phyloP scores from a whole-genome alignment of 148 eudicot species.

The Rheum nobile region DNA sequence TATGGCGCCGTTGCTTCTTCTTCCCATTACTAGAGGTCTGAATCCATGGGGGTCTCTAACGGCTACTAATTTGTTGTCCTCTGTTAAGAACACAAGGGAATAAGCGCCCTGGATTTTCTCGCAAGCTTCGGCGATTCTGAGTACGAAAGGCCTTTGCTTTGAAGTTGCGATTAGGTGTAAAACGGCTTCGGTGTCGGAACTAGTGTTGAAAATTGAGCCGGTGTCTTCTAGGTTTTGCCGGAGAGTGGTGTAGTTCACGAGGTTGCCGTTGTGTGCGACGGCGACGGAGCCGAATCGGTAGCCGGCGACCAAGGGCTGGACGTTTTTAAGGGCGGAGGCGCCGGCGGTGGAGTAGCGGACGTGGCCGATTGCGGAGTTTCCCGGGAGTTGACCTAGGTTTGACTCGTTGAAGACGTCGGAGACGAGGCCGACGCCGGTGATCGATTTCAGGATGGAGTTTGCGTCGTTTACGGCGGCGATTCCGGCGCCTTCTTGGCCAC shows the following conservation, averaged over 20 bases:
- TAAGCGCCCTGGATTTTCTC: constrained; percentile 46
- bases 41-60: constrained; percentile 51
- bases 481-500: constrained; percentile 62
- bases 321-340: constrained; percentile 34
- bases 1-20: constrained; percentile 42
- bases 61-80: constrained; percentile 36
- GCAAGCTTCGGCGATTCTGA: constrained; percentile 4
- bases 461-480: constrained; percentile 31
- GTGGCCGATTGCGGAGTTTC: constrained; percentile 42
- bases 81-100: constrained; percentile 41
- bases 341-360: constrained; percentile 49
- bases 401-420: constrained; percentile 44
- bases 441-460: constrained; percentile 23
- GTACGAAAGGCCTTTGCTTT: constrained; percentile 24
- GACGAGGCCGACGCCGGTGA: constrained; percentile 40
- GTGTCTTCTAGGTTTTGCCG: constrained; percentile 20
- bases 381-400: constrained; percentile 39
- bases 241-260: constrained; percentile 33
- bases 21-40: constrained; percentile 52
- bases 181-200: constrained; percentile 45
- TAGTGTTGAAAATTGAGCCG: constrained; percentile 39
- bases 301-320: constrained; percentile 47
- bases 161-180: constrained; percentile 34
- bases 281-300: constrained; percentile 40
- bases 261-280: constrained; percentile 47